Evolutionary conservation across 306 rosid genomes (phyloP).

Genomic region (Sindora glabra): DNA sequence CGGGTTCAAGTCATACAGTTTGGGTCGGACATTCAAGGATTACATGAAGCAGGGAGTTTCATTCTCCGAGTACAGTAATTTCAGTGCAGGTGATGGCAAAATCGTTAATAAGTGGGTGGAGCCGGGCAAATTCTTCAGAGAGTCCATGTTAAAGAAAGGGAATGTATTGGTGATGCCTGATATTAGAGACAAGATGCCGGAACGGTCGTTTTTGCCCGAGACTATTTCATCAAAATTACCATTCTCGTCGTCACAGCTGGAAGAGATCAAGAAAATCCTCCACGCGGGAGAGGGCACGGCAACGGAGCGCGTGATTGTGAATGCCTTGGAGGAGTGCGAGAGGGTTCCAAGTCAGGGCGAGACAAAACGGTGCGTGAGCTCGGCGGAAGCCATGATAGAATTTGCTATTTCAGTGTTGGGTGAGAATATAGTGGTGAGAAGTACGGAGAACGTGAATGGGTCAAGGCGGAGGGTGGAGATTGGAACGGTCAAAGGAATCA

Average conservation of each 20-base stretch:
- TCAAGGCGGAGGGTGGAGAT: constrained; percentile 44
- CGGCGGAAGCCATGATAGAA: constrained; percentile 70
- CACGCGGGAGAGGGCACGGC: constrained; percentile 35
- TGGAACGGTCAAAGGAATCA: constrained; percentile 39
- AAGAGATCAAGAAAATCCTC: constrained; percentile 29
- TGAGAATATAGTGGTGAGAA: constrained; percentile 23
- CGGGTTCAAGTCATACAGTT: constrained; percentile 54
- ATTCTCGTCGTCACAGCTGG: constrained; percentile 25
- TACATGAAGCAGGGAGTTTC: constrained; percentile 46
- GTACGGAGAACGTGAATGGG: constrained; percentile 46
- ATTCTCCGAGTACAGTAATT: constrained; percentile 41
- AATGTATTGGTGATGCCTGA: constrained; percentile 65
- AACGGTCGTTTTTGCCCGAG: constrained; percentile 68
- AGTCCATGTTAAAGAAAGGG: constrained; percentile 47
- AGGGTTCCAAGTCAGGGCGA: constrained; percentile 53
- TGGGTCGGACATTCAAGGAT: constrained; percentile 56
- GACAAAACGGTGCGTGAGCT: constrained; percentile 68
- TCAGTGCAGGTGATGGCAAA: constrained; percentile 27
- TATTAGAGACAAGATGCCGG: constrained; percentile 61
- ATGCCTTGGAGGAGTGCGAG: constrained; percentile 59
- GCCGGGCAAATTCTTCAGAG: constrained; percentile 73
- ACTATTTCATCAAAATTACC: constrained; percentile 46
- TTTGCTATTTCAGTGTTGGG: constrained; percentile 54
- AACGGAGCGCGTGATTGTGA: constrained; percentile 31
- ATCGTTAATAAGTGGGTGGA: constrained; percentile 44